Percentiles rank a stretch among this genome's conserved stretches.
Conservation (phyloP, 768 basidiomycete genomes). For the Postia placenta region DNA sequence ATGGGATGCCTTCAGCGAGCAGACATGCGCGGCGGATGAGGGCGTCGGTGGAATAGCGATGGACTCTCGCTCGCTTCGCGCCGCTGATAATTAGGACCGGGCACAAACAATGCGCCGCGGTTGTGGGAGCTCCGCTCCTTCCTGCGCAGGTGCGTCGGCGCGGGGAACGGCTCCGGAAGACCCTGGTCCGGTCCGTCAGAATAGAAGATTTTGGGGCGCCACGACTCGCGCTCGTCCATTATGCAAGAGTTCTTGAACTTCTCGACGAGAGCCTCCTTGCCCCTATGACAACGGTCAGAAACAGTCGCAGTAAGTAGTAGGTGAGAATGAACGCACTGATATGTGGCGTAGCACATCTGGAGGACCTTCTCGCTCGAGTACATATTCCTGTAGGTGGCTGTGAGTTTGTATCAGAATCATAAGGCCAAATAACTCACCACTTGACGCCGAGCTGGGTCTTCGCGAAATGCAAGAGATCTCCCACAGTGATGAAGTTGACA, state of each 20-base stretch:
- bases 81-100: constrained; percentile 12
- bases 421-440: constrained; percentile 45
- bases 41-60: constrained; percentile 13
- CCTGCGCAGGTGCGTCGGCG: constrained; percentile 72
- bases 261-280: constrained; percentile 85
- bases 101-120: constrained; percentile 63
- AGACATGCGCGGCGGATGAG: constrained; percentile 9
- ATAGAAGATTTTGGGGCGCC: constrained; percentile 83
- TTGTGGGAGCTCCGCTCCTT: constrained; percentile 82
- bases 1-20: constrained; percentile 1
- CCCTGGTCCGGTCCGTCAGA: constrained; percentile 72
- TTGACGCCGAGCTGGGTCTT: constrained; percentile 69
- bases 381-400: constrained; percentile 60
- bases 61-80: constrained; percentile 5
- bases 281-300: constrained; percentile 36
- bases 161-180: constrained; percentile 73
- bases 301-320: background rate
- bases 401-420: constrained; percentile 4
- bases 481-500: constrained; percentile 80
- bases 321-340: constrained; percentile 72
- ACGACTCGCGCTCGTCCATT: constrained; percentile 80
- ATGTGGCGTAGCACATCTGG: constrained; percentile 90
- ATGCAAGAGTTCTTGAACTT: constrained; percentile 91
- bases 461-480: constrained; percentile 73
- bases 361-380: constrained; percentile 87